Evolutionary conservation across 495 filamentous ascomycete genomes (phyloP).

Genomic region (Hypoxylon lenormandii): DNA sequence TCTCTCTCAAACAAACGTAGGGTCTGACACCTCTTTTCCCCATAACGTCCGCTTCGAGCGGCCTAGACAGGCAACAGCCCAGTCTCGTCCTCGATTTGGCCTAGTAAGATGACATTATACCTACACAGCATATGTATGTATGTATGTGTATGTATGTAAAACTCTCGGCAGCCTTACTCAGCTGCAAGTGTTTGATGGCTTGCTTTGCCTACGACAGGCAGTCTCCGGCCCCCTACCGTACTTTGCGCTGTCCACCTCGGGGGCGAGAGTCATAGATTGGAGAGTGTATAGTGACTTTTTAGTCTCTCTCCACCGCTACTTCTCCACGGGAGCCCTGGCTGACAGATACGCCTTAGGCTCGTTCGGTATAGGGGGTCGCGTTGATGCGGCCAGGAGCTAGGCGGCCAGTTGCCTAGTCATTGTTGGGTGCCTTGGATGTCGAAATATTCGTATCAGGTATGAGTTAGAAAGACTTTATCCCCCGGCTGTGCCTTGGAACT

Average conservation of each 20-base stretch:
- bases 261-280: constrained; percentile 18
- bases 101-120: constrained; percentile 8
- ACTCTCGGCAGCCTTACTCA: constrained; percentile 10
- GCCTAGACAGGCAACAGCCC: constrained; percentile 11
- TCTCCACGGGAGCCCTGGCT: constrained; percentile 16
- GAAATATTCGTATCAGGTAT: background rate
- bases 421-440: constrained; percentile 12
- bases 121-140: too few relatives aligned
- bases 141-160: background rate
- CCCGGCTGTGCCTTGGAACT: constrained; percentile 3
- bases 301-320: constrained; percentile 28
- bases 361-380: constrained; percentile 5
- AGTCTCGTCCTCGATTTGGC: constrained; percentile 6
- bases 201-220: background rate
- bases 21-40: background rate
- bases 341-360: constrained; percentile 27
- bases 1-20: background rate
- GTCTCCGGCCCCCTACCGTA: constrained; percentile 15
- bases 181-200: constrained; percentile 3
- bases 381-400: constrained; percentile 22
- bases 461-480: background rate
- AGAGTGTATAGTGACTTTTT: constrained; percentile 2
- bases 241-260: background rate
- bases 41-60: background rate
- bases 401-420: constrained; percentile 28